Evolutionary conservation across 2,329 filamentous ascomycete genomes (phyloP).

Genomic region (Epichloe bromicola): DNA sequence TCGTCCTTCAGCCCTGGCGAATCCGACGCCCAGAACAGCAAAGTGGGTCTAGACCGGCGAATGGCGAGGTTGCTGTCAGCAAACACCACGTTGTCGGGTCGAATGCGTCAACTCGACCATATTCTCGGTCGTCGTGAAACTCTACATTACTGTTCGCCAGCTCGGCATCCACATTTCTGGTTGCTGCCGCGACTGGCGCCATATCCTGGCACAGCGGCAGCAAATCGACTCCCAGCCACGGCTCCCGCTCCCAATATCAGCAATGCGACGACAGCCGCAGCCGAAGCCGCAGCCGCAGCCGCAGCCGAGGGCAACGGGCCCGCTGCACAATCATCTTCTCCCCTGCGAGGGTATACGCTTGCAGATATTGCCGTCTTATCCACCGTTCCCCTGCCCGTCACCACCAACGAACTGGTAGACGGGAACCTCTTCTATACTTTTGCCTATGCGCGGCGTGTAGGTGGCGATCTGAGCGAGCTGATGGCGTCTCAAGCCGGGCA

Average conservation of each 20-base stretch:
- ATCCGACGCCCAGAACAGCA: conserved; percentile 23
- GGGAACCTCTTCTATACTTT: conserved; percentile 20
- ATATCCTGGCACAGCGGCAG: conserved; percentile 2
- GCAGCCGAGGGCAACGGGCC: conserved; percentile 5
- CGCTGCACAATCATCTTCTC: conserved; percentile 9
- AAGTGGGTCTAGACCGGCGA: conserved; percentile 20
- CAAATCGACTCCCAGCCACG: not conserved
- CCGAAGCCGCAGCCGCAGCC: not conserved
- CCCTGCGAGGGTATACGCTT: conserved; percentile 19
- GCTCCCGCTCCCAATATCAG: not conserved
- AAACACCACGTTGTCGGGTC: conserved; percentile 19
- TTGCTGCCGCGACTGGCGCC: conserved; percentile 6
- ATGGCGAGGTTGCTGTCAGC: conserved; percentile 21
- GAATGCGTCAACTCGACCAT: conserved; percentile 17
- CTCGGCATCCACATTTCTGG: conserved; percentile 3
- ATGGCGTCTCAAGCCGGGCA: conserved; percentile 11
- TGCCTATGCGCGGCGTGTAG: conserved; percentile 15
- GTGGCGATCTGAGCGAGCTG: conserved; percentile 17
- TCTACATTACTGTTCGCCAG: conserved; percentile 7
- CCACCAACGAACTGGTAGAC: conserved; percentile 18
- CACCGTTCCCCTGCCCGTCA: conserved; percentile 19
- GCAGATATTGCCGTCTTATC: conserved; percentile 19
- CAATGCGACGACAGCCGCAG: not conserved
- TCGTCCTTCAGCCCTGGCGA: conserved; percentile 17
- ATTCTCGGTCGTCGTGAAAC: conserved; percentile 7